Percentiles rank a stretch among this genome's conserved stretches.
phyloP scores from a whole-genome alignment of 2,329 filamentous ascomycete species.

The Curvularia eragrostidis region DNA sequence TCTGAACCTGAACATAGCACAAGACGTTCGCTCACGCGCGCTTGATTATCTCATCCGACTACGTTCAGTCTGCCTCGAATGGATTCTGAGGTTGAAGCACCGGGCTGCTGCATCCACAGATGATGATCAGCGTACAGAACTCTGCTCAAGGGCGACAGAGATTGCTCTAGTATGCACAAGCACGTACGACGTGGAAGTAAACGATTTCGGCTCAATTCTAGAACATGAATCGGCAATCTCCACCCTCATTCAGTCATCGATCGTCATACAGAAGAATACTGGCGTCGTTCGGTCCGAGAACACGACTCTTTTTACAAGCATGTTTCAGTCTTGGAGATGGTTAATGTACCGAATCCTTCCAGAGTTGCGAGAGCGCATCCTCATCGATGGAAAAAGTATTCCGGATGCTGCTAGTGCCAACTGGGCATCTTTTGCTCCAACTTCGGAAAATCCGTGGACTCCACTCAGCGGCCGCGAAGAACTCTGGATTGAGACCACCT shows the following conservation, averaged over 20 bases:
- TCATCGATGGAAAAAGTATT: conserved; percentile 13
- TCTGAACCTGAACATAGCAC: conserved; percentile 48
- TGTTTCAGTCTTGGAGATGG: conserved; percentile 26
- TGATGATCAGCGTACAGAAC: conserved; percentile 35
- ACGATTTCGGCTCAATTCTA: conserved; percentile 40
- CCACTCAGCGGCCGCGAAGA: conserved; percentile 17
- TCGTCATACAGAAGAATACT: conserved; percentile 29
- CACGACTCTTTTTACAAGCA: conserved; percentile 7
- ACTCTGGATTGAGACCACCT: conserved; percentile 45
- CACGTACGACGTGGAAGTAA: conserved; percentile 56
- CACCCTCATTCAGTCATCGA: conserved; percentile 30
- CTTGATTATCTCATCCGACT: conserved; percentile 42
- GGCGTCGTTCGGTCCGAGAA: conserved; percentile 3
- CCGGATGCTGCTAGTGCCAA: conserved; percentile 23
- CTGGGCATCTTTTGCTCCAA: conserved; percentile 32
- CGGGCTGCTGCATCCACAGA: conserved; percentile 32
- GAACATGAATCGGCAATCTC: conserved; percentile 18
- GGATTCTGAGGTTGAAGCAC: conserved; percentile 48
- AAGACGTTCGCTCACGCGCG: conserved; percentile 29
- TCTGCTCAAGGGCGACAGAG: conserved; percentile 49
- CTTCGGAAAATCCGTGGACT: conserved; percentile 15
- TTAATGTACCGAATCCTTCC: conserved; percentile 27
- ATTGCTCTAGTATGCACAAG: conserved; percentile 53
- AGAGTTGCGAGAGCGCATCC: conserved; percentile 12
- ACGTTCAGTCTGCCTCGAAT: conserved; percentile 50